These are phyloP conservation scores for Phytophthora hibernalis DNA, from an alignment of 352 stramenopile species.

Conservation along the genomic window DNA sequence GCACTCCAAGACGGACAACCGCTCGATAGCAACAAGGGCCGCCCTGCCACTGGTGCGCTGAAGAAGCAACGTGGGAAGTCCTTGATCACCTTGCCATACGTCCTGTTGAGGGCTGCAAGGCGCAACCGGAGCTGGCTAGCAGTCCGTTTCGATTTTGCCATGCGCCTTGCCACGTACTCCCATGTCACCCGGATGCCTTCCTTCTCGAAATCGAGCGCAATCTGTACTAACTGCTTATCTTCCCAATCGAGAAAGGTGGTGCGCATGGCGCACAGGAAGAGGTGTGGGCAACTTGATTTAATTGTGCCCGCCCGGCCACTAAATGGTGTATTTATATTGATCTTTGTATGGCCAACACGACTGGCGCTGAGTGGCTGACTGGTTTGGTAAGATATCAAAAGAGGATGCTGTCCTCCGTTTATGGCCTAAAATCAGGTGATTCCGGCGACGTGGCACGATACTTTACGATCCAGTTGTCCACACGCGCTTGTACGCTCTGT, in stretches of 20 bases:
- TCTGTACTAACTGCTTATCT: too few relatives aligned
- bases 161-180: background rate
- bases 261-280: too few relatives aligned
- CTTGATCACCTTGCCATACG: background rate
- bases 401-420: background rate
- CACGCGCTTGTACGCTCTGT: background rate
- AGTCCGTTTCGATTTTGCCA: background rate
- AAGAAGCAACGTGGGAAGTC: too few relatives aligned
- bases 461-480: background rate
- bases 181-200: slow-evolving; percentile 6
- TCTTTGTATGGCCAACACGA: background rate
- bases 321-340: background rate
- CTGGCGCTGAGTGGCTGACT: background rate
- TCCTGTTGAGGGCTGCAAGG: background rate
- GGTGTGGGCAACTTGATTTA: background rate
- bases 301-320: background rate
- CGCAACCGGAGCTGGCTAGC: background rate
- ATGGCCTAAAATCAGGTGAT: background rate
- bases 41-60: too few relatives aligned
- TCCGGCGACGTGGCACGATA: background rate
- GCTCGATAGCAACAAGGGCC: too few relatives aligned
- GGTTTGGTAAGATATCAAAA: slow-evolving; percentile 1
- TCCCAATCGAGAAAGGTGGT: too few relatives aligned
- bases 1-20: too few relatives aligned
- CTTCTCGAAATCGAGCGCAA: too few relatives aligned